Evolutionary conservation across 257 asterid genomes (phyloP).

Genomic region (Scutellaria galericulata): DNA sequence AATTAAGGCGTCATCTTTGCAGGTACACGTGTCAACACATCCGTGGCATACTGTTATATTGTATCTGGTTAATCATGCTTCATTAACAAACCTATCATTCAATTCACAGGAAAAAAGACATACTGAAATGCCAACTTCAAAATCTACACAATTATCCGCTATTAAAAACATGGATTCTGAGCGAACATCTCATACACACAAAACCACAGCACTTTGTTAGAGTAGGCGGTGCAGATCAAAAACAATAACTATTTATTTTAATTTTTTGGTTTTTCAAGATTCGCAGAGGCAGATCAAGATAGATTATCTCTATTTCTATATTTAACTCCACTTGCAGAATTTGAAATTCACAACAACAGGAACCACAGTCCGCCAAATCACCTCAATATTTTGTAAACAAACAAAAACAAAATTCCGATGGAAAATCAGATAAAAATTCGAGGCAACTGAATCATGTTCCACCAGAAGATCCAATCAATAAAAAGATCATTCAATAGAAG

Average conservation of each 20-base stretch:
- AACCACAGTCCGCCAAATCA: background rate
- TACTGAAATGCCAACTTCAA: background rate
- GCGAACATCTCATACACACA: background rate
- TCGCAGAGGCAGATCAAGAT: constrained; percentile 12
- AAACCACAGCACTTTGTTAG: background rate
- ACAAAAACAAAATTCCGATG: background rate
- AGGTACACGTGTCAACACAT: background rate
- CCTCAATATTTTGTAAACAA: background rate
- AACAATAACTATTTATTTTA: background rate
- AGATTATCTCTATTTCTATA: background rate
- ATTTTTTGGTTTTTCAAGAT: background rate
- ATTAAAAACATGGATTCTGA: constrained; percentile 2
- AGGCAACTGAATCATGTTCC: background rate
- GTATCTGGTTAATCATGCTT: background rate
- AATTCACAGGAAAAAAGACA: constrained; percentile 5
- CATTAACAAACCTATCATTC: background rate
- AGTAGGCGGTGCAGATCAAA: background rate
- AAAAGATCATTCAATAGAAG: constrained; percentile 16
- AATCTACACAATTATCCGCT: background rate
- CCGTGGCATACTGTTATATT: background rate
- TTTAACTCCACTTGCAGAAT: background rate
- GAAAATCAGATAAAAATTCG: constrained; percentile 19
- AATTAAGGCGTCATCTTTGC: background rate
- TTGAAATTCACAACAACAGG: background rate
- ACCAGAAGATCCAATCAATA: background rate